A percentile compares a stretch with the other conserved stretches of the same genome.
Evolutionary conservation across 805 yeast species (phyloP).

Genomic region (Spathaspora girioi): DNA sequence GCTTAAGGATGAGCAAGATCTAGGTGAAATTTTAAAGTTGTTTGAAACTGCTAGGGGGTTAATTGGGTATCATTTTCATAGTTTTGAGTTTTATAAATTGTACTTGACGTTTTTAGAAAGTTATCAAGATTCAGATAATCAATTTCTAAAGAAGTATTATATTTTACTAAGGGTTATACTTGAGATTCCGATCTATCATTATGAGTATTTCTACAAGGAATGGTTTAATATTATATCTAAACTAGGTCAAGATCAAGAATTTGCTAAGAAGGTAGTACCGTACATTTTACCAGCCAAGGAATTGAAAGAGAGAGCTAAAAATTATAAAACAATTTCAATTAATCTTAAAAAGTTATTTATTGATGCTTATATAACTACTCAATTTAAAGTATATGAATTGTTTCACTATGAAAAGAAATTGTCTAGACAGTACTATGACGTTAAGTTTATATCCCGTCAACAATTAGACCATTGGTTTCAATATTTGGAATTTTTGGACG

Average conservation of each 20-base stretch:
- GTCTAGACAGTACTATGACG: constrained; percentile 33
- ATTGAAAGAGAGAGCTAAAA: constrained; percentile 9
- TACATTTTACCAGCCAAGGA: constrained; percentile 13
- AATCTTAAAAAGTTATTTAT: constrained; percentile 45
- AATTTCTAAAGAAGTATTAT: constrained; percentile 30
- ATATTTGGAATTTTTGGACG: constrained; percentile 55
- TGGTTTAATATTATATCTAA: constrained; percentile 17
- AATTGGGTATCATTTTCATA: constrained; percentile 52
- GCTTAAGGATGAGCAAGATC: constrained; percentile 16
- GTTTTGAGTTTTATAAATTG: constrained; percentile 48
- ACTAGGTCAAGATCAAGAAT: constrained; percentile 6
- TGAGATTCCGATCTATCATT: constrained; percentile 57
- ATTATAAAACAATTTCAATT: constrained; percentile 24
- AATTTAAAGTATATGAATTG: constrained; percentile 47
- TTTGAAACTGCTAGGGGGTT: constrained; percentile 46
- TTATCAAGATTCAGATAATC: constrained; percentile 23
- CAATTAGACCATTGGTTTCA: constrained; percentile 58
- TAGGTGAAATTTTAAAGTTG: constrained; percentile 23
- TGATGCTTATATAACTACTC: constrained; percentile 55
- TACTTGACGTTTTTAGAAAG: constrained; percentile 43
- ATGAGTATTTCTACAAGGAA: constrained; percentile 41
- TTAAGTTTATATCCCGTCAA: constrained; percentile 29
- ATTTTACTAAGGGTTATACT: constrained; percentile 44
- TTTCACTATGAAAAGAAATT: constrained; percentile 48
- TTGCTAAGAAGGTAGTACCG: constrained; percentile 6